These are phyloP conservation scores for Backusella macrospora DNA, from an alignment of 192 early-diverging fungal species.

Conservation along the genomic window DNA sequence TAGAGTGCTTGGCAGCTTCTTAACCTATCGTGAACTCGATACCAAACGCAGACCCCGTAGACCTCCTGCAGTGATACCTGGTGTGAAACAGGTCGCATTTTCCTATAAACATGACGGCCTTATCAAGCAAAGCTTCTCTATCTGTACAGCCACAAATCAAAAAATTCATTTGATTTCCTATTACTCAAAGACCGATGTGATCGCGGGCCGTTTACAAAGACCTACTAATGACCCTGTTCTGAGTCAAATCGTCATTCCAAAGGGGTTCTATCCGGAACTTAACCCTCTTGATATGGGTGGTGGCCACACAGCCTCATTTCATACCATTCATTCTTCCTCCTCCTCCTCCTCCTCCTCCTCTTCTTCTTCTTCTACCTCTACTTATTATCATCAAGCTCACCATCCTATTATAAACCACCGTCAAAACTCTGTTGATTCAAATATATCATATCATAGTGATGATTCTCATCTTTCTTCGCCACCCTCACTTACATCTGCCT, in stretches of 20 bases:
- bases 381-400: background rate
- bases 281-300: conserved; percentile 36
- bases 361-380: background rate
- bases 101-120: conserved; percentile 77
- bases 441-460: background rate
- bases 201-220: conserved; percentile 60
- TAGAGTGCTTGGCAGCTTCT: conserved; percentile 83
- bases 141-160: conserved; percentile 76
- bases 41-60: conserved; percentile 56
- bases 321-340: background rate
- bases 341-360: background rate
- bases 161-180: conserved; percentile 89
- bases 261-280: conserved; percentile 86
- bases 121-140: conserved; percentile 86
- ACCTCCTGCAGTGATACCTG: background rate
- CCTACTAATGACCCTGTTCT: conserved; percentile 70
- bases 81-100: conserved; percentile 29
- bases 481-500: conserved; percentile 17
- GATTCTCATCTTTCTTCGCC: background rate
- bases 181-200: conserved; percentile 79
- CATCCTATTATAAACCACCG: background rate
- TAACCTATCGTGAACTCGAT: conserved; percentile 87
- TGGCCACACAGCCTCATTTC: conserved; percentile 22
- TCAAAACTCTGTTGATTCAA: background rate
- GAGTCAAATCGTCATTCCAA: conserved; percentile 67